These are phyloP conservation scores for Thielaviopsis populi DNA, from an alignment of 2,329 filamentous ascomycete species.

Conservation along the genomic window DNA sequence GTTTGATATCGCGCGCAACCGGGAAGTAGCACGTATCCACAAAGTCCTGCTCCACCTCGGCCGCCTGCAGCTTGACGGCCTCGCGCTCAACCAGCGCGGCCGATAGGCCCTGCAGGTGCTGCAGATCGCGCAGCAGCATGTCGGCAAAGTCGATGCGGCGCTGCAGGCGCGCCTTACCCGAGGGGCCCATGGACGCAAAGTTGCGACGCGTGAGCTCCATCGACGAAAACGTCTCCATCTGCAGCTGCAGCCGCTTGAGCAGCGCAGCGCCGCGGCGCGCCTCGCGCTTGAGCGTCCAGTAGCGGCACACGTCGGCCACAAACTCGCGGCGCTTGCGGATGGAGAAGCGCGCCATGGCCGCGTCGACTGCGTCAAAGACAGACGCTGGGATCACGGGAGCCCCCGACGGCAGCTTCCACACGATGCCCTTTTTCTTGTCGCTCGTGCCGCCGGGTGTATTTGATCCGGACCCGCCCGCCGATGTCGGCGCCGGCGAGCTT, in stretches of 20 bases:
- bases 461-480: not conserved
- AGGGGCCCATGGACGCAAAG: constrained; percentile 86
- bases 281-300: constrained; percentile 95
- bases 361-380: constrained; percentile 74
- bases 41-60: constrained; percentile 60
- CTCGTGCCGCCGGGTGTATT: constrained; percentile 19
- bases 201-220: constrained; percentile 94
- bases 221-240: constrained; percentile 91
- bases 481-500: not conserved
- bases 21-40: constrained; percentile 89
- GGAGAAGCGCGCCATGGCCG: constrained; percentile 66
- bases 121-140: constrained; percentile 58
- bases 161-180: constrained; percentile 60
- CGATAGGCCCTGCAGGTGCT: constrained; percentile 56
- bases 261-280: constrained; percentile 80
- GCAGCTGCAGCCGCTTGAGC: constrained; percentile 80
- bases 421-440: constrained; percentile 12
- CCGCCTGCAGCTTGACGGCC: constrained; percentile 58
- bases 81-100: constrained; percentile 62
- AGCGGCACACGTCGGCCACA: constrained; percentile 82
- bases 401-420: constrained; percentile 84
- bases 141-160: constrained; percentile 82
- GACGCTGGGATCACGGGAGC: constrained; percentile 86
- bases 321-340: constrained; percentile 79
- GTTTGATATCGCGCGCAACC: constrained; percentile 57